Evolutionary conservation across 2,329 filamentous ascomycete genomes (phyloP).

Genomic region (Arthrobotrys musiformis): DNA sequence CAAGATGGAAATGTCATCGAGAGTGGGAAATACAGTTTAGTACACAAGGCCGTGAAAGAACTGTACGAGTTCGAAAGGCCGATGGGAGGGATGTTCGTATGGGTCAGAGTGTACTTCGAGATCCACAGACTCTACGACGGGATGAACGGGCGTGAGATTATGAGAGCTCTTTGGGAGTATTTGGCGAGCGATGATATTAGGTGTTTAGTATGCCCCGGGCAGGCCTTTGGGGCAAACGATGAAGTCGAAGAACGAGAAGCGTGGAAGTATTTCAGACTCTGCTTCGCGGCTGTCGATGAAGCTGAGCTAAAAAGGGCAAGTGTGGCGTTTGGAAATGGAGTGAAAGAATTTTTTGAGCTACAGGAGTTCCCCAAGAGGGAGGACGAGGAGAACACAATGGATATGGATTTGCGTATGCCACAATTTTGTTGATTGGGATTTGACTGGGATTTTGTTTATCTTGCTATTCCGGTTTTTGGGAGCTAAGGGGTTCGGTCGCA

Average conservation of each 20-base stretch:
- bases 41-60: slow-evolving; percentile 46
- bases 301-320: slow-evolving; percentile 73
- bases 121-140: slow-evolving; percentile 74
- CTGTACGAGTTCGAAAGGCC: slow-evolving; percentile 84
- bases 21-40: slow-evolving; percentile 35
- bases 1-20: slow-evolving; percentile 37
- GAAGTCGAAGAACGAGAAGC: slow-evolving; percentile 70
- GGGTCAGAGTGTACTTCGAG: slow-evolving; percentile 78
- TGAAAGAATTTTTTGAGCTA: slow-evolving; percentile 80
- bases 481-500: slow-evolving; percentile 8
- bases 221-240: slow-evolving; percentile 76
- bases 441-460: background rate
- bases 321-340: slow-evolving; percentile 74
- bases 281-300: slow-evolving; percentile 84
- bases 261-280: slow-evolving; percentile 79
- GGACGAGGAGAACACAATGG: slow-evolving; percentile 15
- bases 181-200: slow-evolving; percentile 61
- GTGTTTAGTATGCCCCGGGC: slow-evolving; percentile 73
- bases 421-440: slow-evolving; percentile 26
- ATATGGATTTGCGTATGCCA: background rate
- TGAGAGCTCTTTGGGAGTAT: slow-evolving; percentile 57
- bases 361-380: slow-evolving; percentile 33
- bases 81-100: slow-evolving; percentile 90
- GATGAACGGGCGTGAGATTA: slow-evolving; percentile 56
- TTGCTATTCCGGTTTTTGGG: background rate